phyloP scores from a whole-genome alignment of 192 early-diverging fungal genomes.

The Backusella australiensis region DNA sequence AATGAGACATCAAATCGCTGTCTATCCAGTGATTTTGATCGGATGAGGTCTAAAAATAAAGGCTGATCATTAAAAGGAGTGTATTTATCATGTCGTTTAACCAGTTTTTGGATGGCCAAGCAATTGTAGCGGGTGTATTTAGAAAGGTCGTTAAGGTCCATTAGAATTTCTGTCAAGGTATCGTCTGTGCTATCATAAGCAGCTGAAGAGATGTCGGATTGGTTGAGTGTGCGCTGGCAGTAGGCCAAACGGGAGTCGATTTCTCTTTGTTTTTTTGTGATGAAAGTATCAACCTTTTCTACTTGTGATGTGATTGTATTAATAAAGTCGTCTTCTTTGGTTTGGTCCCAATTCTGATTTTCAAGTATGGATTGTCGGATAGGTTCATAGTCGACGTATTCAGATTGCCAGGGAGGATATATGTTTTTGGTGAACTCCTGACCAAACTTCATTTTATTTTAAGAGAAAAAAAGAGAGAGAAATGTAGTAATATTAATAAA shows the following conservation, averaged over 20 bases:
- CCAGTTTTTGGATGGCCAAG: constrained; percentile 84
- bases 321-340: constrained; percentile 86
- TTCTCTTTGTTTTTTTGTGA: constrained; percentile 70
- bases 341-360: constrained; percentile 67
- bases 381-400: constrained; percentile 78
- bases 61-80: constrained; percentile 46
- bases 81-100: constrained; percentile 90
- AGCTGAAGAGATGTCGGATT: constrained; percentile 24
- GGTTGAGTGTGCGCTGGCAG: constrained; percentile 54
- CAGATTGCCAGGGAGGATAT: constrained; percentile 76
- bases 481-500: constrained; percentile 7
- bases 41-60: constrained; percentile 23
- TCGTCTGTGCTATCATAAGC: constrained; percentile 34
- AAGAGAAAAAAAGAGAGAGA: background rate
- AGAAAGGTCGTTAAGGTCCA: constrained; percentile 35
- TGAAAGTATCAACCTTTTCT: constrained; percentile 74
- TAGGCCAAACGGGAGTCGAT: constrained; percentile 70
- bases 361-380: constrained; percentile 72
- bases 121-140: constrained; percentile 57
- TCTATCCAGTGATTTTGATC: constrained; percentile 47
- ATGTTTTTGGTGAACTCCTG: constrained; percentile 67
- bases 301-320: constrained; percentile 78
- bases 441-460: constrained; percentile 77
- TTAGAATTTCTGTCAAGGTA: constrained; percentile 33
- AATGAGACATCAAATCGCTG: constrained; percentile 66